These are phyloP conservation scores for Pestalotiopsis sp. DNA, from an alignment of 2,329 filamentous ascomycete genomes.

Conservation along the genomic window DNA sequence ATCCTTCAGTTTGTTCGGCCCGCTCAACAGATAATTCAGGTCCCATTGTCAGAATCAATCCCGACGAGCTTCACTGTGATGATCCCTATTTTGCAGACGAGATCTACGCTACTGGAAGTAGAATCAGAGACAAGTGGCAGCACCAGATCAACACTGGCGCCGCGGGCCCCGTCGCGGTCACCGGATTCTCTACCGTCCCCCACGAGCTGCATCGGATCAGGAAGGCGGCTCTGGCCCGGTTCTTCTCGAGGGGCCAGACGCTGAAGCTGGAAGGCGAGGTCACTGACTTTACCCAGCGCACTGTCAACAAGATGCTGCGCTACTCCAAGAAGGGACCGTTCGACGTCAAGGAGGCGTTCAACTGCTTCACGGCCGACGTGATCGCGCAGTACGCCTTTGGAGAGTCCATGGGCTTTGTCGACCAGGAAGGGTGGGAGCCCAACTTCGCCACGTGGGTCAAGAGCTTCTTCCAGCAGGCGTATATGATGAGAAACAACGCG, in stretches of 20 bases:
- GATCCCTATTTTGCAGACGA: slow-evolving; percentile 30
- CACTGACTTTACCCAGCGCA: slow-evolving; percentile 24
- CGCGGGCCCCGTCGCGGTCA: background rate
- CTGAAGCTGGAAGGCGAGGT: slow-evolving; percentile 31
- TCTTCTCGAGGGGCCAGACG: slow-evolving; percentile 33
- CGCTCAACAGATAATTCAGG: slow-evolving; percentile 16
- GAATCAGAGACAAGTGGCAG: slow-evolving; percentile 31
- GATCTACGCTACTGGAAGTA: slow-evolving; percentile 26
- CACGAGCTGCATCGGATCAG: slow-evolving; percentile 31
- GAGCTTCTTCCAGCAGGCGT: slow-evolving; percentile 23
- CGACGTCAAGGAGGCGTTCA: slow-evolving; percentile 19
- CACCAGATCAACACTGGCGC: background rate
- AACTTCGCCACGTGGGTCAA: slow-evolving; percentile 21
- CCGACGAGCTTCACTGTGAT: slow-evolving; percentile 29
- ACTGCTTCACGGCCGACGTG: slow-evolving; percentile 23
- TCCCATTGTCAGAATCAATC: slow-evolving; percentile 34
- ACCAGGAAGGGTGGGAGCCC: slow-evolving; percentile 13
- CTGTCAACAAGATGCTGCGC: slow-evolving; percentile 30
- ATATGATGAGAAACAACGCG: slow-evolving; percentile 22
- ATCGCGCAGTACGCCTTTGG: slow-evolving; percentile 25
- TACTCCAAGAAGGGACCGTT: slow-evolving; percentile 7
- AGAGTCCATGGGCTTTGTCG: slow-evolving; percentile 21
- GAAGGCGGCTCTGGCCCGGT: slow-evolving; percentile 27
- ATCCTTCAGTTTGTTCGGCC: background rate
- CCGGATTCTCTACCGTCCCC: slow-evolving; percentile 22